A percentile compares a stretch with the other conserved stretches of the same genome.
phyloP scores from a whole-genome alignment of 345 rosid species.

The Chamaenerion angustifolium region DNA sequence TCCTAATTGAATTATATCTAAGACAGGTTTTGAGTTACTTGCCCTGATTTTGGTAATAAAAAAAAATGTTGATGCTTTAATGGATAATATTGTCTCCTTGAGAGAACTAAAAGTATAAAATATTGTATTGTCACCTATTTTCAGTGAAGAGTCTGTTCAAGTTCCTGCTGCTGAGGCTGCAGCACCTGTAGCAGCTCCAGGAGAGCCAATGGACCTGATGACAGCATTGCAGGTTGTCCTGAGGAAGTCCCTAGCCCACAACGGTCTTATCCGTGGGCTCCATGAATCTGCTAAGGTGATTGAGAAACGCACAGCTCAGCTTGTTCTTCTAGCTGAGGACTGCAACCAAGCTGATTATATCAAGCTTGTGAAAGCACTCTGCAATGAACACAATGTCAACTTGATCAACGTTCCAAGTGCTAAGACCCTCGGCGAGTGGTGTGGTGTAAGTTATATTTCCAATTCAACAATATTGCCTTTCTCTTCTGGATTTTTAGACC shows the following conservation, averaged over 20 bases:
- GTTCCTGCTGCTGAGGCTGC: constrained; percentile 18
- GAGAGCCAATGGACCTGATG: constrained; percentile 67
- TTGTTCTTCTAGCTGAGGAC: constrained; percentile 72
- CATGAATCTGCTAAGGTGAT: constrained; percentile 68
- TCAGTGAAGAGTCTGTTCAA: constrained; percentile 26
- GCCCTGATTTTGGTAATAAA: too few species aligned
- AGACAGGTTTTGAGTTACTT: too few species aligned
- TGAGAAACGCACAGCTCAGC: constrained; percentile 65
- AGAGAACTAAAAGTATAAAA: too few species aligned
- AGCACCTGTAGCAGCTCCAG: constrained; percentile 20
- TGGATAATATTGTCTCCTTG: too few species aligned
- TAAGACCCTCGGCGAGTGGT: constrained; percentile 87
- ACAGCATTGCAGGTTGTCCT: constrained; percentile 61
- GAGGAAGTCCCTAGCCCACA: constrained; percentile 64
- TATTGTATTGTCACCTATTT: too few species aligned
- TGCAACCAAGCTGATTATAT: constrained; percentile 78
- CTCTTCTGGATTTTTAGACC: background rate
- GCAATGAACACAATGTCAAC: constrained; percentile 55
- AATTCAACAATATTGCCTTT: too few species aligned
- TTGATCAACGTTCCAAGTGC: constrained; percentile 68
- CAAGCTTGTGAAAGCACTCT: constrained; percentile 69
- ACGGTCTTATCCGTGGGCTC: constrained; percentile 65
- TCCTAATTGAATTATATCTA: too few species aligned
- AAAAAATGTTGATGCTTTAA: too few species aligned
- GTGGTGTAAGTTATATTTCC: constrained; percentile 45